Percentiles rank a stretch among this genome's conserved stretches.
Evolutionary conservation across 1,139 yeast genomes (phyloP).

Genomic region (Zhuliangozyma blackwelliae): DNA sequence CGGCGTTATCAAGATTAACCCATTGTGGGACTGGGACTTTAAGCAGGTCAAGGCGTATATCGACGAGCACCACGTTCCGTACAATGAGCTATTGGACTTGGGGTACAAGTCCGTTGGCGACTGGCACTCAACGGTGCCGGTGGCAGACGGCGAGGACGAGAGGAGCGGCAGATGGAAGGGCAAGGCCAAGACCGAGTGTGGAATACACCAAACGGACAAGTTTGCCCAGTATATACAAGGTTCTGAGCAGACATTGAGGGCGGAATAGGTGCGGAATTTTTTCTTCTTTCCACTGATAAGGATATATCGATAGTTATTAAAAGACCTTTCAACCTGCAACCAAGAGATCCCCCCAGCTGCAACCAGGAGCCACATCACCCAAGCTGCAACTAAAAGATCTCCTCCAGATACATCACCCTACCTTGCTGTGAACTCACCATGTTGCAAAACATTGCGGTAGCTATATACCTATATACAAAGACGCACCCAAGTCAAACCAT

Average conservation of each 20-base stretch:
- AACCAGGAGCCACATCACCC: too few species aligned
- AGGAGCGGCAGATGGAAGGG: conserved; percentile 98
- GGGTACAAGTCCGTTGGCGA: conserved; percentile 95
- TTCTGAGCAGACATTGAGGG: too few species aligned
- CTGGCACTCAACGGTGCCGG: conserved; percentile 92
- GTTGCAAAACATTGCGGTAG: conserved; percentile 1
- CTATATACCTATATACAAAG: not conserved
- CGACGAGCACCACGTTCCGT: conserved; percentile 70
- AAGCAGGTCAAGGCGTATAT: conserved; percentile 66
- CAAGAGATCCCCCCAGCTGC: too few species aligned
- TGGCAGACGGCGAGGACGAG: conserved; percentile 88
- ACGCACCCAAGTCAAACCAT: conserved; percentile 3
- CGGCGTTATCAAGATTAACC: conserved; percentile 80
- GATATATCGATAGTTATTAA: too few species aligned
- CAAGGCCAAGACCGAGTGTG: conserved; percentile 88
- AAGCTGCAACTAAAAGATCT: too few species aligned
- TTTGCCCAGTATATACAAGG: conserved; percentile 63
- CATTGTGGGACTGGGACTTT: conserved; percentile 83
- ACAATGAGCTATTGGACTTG: conserved; percentile 74
- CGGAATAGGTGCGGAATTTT: too few species aligned
- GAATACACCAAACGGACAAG: conserved; percentile 78
- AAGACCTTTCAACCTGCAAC: too few species aligned
- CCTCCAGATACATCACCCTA: too few species aligned
- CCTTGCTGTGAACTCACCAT: conserved; percentile 1
- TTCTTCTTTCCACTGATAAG: too few species aligned